Percentiles rank a stretch among this genome's conserved stretches.
These are phyloP conservation scores for Cyamopsis tetragonoloba DNA, from an alignment of 306 rosid species.

Conservation along the genomic window DNA sequence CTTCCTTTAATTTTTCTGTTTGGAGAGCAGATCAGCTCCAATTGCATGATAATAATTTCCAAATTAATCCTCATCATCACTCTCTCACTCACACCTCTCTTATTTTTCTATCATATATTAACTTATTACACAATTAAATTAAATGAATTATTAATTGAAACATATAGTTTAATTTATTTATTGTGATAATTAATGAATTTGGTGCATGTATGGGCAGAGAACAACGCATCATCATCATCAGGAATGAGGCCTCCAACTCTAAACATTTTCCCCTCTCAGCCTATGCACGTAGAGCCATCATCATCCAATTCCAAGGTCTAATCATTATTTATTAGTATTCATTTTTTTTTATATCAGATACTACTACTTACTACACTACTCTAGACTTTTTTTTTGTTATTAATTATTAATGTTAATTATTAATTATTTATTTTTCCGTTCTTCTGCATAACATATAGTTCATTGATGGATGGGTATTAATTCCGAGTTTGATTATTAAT, in stretches of 20 bases:
- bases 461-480: too few relatives aligned
- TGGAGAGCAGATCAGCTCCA: constrained; percentile 18
- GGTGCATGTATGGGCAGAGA: constrained; percentile 42
- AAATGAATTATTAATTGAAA: too few relatives aligned
- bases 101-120: too few relatives aligned
- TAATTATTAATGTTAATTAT: too few relatives aligned
- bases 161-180: too few relatives aligned
- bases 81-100: constrained; percentile 1
- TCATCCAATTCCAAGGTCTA: constrained; percentile 61
- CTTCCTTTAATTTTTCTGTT: constrained; percentile 13
- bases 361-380: not conserved
- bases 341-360: not conserved
- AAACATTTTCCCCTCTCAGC: constrained; percentile 95
- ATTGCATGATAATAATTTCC: constrained; percentile 41
- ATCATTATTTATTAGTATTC: not conserved
- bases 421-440: too few relatives aligned
- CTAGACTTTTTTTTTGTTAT: not conserved
- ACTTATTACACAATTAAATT: too few relatives aligned
- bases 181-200: too few relatives aligned
- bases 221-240: constrained; percentile 36
- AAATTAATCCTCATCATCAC: too few relatives aligned
- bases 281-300: constrained; percentile 82
- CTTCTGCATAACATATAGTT: too few relatives aligned
- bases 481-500: too few relatives aligned
- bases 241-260: constrained; percentile 93